A percentile compares a stretch with the other conserved stretches of the same genome.
These are phyloP conservation scores for Aureobasidium musti DNA, from an alignment of 2,329 filamentous ascomycete species.

Conservation along the genomic window DNA sequence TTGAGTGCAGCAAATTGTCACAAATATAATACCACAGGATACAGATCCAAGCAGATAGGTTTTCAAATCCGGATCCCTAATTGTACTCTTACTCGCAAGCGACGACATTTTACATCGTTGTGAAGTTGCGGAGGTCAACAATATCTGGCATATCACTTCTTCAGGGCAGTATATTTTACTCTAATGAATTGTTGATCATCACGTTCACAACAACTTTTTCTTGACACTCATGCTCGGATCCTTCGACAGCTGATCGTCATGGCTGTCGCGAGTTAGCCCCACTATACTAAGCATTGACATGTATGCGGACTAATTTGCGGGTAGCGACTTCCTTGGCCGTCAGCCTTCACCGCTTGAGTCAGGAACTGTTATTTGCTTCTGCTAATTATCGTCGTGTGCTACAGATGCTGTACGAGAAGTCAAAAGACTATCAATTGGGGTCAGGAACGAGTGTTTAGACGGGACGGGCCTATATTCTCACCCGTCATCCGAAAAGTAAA, in stretches of 20 bases:
- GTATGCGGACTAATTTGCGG: slow-evolving; percentile 5
- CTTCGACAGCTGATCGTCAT: slow-evolving; percentile 12
- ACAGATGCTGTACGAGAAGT: neutral
- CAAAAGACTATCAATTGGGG: neutral
- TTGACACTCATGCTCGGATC: neutral
- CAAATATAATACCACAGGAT: neutral
- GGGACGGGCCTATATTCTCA: neutral
- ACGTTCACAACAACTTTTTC: neutral
- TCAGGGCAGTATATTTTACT: neutral
- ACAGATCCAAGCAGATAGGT: neutral
- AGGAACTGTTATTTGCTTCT: neutral
- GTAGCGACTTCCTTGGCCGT: neutral
- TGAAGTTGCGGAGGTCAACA: neutral
- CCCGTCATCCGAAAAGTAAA: neutral
- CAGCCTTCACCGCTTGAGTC: slow-evolving; percentile 1
- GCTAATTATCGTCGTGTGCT: neutral
- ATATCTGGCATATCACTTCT: neutral
- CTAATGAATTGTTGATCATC: neutral
- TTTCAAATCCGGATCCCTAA: neutral
- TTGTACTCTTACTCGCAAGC: neutral
- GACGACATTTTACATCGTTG: neutral
- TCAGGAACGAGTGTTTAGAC: neutral
- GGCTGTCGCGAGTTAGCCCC: slow-evolving; percentile 7
- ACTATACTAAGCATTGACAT: slow-evolving; percentile 15
- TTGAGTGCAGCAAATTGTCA: neutral